Evolutionary conservation across 2,329 filamentous ascomycete genomes (phyloP).

Genomic region (Delphinella strobiligena): DNA sequence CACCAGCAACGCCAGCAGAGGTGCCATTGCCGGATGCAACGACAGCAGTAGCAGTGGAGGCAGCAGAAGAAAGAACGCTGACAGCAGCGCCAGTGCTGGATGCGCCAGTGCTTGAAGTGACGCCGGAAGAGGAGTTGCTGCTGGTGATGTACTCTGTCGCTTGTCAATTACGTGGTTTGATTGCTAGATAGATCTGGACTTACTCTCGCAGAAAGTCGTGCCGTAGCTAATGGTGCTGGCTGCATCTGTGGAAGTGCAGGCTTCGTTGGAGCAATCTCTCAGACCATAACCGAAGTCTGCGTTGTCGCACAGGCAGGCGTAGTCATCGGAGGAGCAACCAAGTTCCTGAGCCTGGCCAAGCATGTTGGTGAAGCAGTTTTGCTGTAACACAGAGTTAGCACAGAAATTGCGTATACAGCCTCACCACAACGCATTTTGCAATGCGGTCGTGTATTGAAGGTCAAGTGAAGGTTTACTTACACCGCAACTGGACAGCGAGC

Average conservation of each 20-base stretch:
- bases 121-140: background rate
- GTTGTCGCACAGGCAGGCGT: background rate
- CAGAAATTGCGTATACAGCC: background rate
- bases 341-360: background rate
- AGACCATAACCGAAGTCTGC: background rate
- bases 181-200: background rate
- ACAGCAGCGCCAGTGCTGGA: slow-evolving; percentile 9
- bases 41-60: slow-evolving; percentile 5
- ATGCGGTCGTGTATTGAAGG: background rate
- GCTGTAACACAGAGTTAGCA: background rate
- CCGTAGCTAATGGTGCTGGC: background rate
- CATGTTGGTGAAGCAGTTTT: slow-evolving; percentile 4
- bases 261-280: background rate
- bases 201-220: background rate
- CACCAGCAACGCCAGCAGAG: background rate
- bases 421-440: background rate
- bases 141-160: background rate
- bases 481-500: background rate
- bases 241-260: background rate
- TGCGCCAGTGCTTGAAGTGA: background rate
- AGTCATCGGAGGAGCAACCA: background rate
- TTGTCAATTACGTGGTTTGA: background rate
- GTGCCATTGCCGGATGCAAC: slow-evolving; percentile 1
- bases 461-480: background rate
- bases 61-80: slow-evolving; percentile 9